Percentiles rank a stretch among this genome's conserved stretches.
Evolutionary conservation across 164 flowering plant genomes (phyloP).

Genomic region (Warburgia ugandensis): DNA sequence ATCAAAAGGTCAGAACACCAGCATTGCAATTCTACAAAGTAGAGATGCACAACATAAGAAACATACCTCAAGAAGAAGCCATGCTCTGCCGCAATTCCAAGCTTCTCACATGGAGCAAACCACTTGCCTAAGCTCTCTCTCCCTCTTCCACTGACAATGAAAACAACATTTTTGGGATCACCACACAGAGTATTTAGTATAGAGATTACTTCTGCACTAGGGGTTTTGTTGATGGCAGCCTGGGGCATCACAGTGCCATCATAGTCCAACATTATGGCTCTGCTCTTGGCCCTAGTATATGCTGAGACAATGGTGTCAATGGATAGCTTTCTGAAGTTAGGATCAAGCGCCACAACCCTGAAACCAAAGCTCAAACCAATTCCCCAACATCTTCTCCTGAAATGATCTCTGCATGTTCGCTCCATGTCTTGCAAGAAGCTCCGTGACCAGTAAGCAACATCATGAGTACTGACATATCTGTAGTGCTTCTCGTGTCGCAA

Average conservation of each 20-base stretch:
- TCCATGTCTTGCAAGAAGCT: conserved; percentile 79
- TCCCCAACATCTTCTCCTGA: conserved; percentile 66
- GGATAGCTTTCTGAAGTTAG: conserved; percentile 57
- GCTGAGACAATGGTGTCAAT: conserved; percentile 52
- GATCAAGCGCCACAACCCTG: conserved; percentile 71
- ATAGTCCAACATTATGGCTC: conserved; percentile 65
- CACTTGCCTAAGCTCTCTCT: conserved; percentile 55
- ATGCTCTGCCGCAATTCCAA: conserved; percentile 82
- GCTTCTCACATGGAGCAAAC: conserved; percentile 68
- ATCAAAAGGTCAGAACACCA: conserved; percentile 7
- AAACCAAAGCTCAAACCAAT: conserved; percentile 70
- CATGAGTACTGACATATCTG: conserved; percentile 66
- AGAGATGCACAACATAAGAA: conserved; percentile 24
- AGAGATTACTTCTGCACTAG: conserved; percentile 51
- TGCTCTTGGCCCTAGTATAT: conserved; percentile 38
- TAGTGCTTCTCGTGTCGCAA: conserved; percentile 80
- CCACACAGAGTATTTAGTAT: conserved; percentile 44
- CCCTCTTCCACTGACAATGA: conserved; percentile 76
- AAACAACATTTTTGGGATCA: conserved; percentile 51
- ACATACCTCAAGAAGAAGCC: conserved; percentile 62
- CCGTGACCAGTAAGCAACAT: conserved; percentile 69
- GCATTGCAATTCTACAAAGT: conserved; percentile 25
- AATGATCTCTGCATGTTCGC: conserved; percentile 61
- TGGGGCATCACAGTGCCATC: conserved; percentile 83
- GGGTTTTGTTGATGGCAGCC: conserved; percentile 54